A percentile compares a stretch with the other conserved stretches of the same genome.
phyloP scores from a whole-genome alignment of 257 asterid genomes.

The Lantana camara region DNA sequence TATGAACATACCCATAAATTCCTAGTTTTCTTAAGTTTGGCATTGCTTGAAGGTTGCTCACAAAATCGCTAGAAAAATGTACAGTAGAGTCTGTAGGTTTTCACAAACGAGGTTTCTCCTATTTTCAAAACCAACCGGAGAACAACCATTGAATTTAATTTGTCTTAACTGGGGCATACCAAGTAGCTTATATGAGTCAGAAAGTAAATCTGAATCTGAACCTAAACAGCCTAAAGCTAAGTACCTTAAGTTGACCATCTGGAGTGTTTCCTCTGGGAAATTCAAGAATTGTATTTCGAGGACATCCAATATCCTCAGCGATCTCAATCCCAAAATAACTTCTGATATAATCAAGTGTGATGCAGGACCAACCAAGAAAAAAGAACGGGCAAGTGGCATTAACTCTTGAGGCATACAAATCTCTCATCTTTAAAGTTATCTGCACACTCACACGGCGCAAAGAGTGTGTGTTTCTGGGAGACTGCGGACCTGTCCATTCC shows the following conservation, averaged over 20 bases:
- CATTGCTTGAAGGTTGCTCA: not conserved
- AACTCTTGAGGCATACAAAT: not conserved
- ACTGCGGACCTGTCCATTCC: too few species aligned
- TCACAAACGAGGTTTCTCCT: not conserved
- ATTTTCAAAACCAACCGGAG: not conserved
- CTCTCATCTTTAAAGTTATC: too few species aligned
- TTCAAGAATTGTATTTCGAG: not conserved
- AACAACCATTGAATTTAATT: conserved; percentile 15
- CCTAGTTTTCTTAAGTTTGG: conserved; percentile 22
- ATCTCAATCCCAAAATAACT: not conserved
- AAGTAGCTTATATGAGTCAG: not conserved
- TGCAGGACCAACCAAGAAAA: not conserved
- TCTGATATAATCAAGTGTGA: not conserved
- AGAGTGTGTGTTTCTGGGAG: not conserved
- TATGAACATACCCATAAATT: not conserved
- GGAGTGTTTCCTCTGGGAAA: not conserved
- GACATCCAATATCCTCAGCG: not conserved
- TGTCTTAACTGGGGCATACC: conserved; percentile 16
- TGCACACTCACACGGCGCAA: not conserved
- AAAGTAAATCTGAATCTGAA: not conserved
- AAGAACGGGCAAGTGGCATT: not conserved
- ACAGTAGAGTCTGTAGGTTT: conserved; percentile 11
- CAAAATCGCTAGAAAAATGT: too few species aligned
- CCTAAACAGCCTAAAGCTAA: too few species aligned
- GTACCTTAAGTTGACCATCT: not conserved